phyloP scores from a whole-genome alignment of 306 rosid species.

The Lathyrus aphaca region DNA sequence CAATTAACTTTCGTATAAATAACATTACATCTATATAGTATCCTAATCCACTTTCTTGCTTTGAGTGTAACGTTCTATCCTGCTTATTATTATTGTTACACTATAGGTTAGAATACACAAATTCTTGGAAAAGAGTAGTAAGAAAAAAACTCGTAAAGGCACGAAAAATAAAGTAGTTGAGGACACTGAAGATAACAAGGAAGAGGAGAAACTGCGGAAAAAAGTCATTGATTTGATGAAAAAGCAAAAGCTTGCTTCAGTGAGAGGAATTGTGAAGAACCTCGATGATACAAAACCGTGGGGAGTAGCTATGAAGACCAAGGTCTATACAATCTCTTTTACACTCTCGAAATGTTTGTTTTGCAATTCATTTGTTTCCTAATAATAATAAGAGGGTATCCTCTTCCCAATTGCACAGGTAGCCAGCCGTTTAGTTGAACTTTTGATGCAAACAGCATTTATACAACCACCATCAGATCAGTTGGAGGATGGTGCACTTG shows the following conservation, averaged over 20 bases:
- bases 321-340: conserved; percentile 54
- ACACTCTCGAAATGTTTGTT: conserved; percentile 27
- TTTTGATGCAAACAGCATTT: conserved; percentile 80
- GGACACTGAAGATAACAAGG: conserved; percentile 40
- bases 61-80: conserved; percentile 32
- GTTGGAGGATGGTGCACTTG: conserved; percentile 63
- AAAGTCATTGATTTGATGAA: conserved; percentile 77
- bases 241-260: conserved; percentile 68
- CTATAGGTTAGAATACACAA: conserved; percentile 80
- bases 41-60: conserved; percentile 18
- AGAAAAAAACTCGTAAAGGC: conserved; percentile 54
- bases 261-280: conserved; percentile 56
- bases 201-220: conserved; percentile 70
- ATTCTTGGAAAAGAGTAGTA: conserved; percentile 67
- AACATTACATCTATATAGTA: conserved; percentile 17
- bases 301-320: conserved; percentile 68
- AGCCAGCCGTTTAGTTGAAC: conserved; percentile 87
- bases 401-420: conserved; percentile 54
- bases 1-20: background rate
- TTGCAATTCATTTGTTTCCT: conserved; percentile 35
- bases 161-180: conserved; percentile 50
- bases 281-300: conserved; percentile 66
- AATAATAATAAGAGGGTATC: conserved; percentile 7
- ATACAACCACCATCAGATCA: conserved; percentile 84
- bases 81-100: conserved; percentile 42